Evolutionary conservation across 2,329 filamentous ascomycete species (phyloP).

Genomic region (Aureobasidium melanogenum): DNA sequence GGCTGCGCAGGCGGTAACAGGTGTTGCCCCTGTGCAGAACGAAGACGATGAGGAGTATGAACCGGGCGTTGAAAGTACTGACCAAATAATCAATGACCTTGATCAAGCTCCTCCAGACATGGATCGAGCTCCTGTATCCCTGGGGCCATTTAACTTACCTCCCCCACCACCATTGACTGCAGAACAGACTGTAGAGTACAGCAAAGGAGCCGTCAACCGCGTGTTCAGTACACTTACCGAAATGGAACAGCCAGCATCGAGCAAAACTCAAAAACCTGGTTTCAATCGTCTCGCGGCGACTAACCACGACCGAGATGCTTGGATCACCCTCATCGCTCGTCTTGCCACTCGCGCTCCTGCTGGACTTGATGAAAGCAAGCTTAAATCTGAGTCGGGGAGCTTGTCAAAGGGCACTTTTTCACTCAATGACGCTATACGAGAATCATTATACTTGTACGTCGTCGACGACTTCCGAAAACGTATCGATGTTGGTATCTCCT

Average conservation of each 20-base stretch:
- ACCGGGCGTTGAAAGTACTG: constrained; percentile 69
- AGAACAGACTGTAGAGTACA: constrained; percentile 63
- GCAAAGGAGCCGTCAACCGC: constrained; percentile 63
- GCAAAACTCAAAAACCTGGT: constrained; percentile 51
- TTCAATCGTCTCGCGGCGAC: constrained; percentile 71
- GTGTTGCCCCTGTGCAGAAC: constrained; percentile 53
- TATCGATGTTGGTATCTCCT: constrained; percentile 83
- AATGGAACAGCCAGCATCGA: constrained; percentile 55
- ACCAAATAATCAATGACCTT: constrained; percentile 69
- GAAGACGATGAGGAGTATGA: constrained; percentile 91
- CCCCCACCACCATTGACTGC: constrained; percentile 64
- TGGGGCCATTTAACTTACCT: constrained; percentile 71
- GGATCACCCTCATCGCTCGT: constrained; percentile 79
- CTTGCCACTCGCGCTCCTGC: constrained; percentile 71
- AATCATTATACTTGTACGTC: constrained; percentile 74
- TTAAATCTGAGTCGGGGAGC: constrained; percentile 49
- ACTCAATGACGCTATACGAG: constrained; percentile 64
- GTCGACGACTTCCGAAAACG: constrained; percentile 85
- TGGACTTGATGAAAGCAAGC: constrained; percentile 52
- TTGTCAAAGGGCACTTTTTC: constrained; percentile 30
- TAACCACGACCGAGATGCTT: constrained; percentile 77
- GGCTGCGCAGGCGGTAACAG: constrained; percentile 25
- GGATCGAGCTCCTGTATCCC: constrained; percentile 39
- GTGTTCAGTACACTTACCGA: constrained; percentile 71
- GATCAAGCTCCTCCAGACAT: constrained; percentile 53